Evolutionary conservation across 768 basidiomycete genomes (phyloP), one percentile per base, ranked within the genome.

Genomic region (Lyophyllum semitale): DNA sequence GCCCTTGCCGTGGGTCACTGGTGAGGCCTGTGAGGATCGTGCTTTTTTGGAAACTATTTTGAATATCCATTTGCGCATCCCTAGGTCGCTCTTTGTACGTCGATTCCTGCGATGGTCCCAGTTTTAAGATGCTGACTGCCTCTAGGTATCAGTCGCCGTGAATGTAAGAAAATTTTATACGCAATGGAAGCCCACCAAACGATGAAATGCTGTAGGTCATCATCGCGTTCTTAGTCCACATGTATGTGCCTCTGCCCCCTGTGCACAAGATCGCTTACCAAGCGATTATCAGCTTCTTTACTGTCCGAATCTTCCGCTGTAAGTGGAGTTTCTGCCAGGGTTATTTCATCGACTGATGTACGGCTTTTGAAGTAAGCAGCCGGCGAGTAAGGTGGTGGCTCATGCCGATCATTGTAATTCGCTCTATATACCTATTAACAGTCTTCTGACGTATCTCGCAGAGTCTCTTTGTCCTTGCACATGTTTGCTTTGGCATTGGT

Each of bases 401-500:
- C 17, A 60, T 64, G 0, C 47, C 60, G 1, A 37, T 69, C 54
- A 66, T 73, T 37, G 73, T 72, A 38, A 60, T 71, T 58, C n/a
- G 2, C 12, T 25, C 42, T 11, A 33, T 53, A 42, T 18, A 33
- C 42, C 18, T 37, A 27, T 38, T 18, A n/a, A 4, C 46, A n/a
- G 23, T 45, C 15, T 58, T 6, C 61, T 27, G 47, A 18, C 8
- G 7, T 27, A 4, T n/a, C 25, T 44, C 27, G 48, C 57, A 72
- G 68, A 64, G 60, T 1, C 15, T 64, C 0, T 18, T 69, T 2
- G 65, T 73, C 12, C 12, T 70, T 8, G 66, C 61, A 5, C 71
- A 71, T 52, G 63, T 73, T 55, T 70, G 59, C 1, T 77, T 78
- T 52, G 76, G 76, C 41, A 57, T 75, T 8, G 74, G 76, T 73